Evolutionary conservation across 345 rosid species (phyloP), one percentile per base, ranked within the genome.

Genomic region (Acer campestre): DNA sequence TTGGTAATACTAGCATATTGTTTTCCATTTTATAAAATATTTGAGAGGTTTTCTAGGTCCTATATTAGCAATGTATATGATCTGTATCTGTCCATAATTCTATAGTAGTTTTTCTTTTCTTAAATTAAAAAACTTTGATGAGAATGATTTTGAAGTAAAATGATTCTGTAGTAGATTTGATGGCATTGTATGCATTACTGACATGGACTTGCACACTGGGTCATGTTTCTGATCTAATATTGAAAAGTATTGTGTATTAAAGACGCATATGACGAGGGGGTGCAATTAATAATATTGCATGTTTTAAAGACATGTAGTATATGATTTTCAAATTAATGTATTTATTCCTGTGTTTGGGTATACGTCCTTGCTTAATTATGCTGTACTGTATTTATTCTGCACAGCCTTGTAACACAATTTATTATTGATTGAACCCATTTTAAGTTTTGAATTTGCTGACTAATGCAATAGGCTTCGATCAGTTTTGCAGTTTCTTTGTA

Each of bases 1-100:
- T 63, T 83, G 91, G 97, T 94, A 88, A 86, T 81, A 71, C 77
- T 71, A 18, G n/a, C 49, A 22, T 38, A 40, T 55, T 49, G 16
- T 23, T 72, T 72, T 73, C 10, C 61, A 31, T 3, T 77, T 22
- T 22, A 53, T 64, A 55, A 7, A n/a, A 51, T 68, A 6, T 61
- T 56, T 29, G 63, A 75, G 53, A 42, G 40, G 9, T 73, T 64
- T 61, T 61, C 5, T 74, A 61, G 8, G 68, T 44, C 9, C 25
- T 23, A 17, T 42, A 2, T 48, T 40, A 61, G 68, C 23, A 10
- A 44, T 42, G 13, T 40, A 42, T 12, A 58, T 40, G 31, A 58
- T 29, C 2, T 14, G 12, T 22, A 22, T 56, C 0, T 58, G 16
- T 46, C 14, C 2, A 46, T 46, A 46, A 46, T 46, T 46, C n/a